Base-by-base conservation (phyloP, 331 rosid species). In the Acacia pycnantha region DNA sequence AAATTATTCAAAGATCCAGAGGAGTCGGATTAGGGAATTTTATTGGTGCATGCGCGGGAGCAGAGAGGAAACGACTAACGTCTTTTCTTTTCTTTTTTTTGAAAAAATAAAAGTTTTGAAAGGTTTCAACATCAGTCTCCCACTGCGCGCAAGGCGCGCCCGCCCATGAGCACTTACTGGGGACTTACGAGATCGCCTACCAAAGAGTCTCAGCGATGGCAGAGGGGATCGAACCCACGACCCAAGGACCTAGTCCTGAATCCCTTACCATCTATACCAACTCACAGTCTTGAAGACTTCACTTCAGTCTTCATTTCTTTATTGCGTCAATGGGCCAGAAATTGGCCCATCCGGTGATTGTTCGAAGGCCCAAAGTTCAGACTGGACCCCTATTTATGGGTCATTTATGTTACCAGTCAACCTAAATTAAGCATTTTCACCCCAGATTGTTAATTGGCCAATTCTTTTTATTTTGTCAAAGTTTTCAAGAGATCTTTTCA, bases 11-110 rank as follows among this genome's bases (percentile, higher is more conserved):
- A 44, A 43, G 97, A 93, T 93, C 97, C 99, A 64, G 72, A 79
- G 76, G 88, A 90, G 91, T 92, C 80, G 97, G 98, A 87, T 47
- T 72, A 82, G 90, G 90, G 85, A 78, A 83, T 73, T 86, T 80
- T 1, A 83, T 84, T 69, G 48, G 41, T 69, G 70, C 5, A 3
- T 68, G 70, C 31, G 62, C 10, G n/a, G n/a, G n/a, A n/a, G n/a
- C n/a, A n/a, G n/a, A n/a, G n/a, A n/a, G n/a, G n/a, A n/a, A n/a
- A n/a, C n/a, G n/a, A n/a, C n/a, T n/a, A n/a, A n/a, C n/a, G n/a
- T n/a, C n/a, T n/a, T n/a, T n/a, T n/a, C n/a, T n/a, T n/a, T n/a
- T n/a, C n/a, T n/a, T n/a, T n/a, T n/a, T n/a, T n/a, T n/a, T n/a
- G n/a, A n/a, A n/a, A n/a, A n/a, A n/a, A n/a, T n/a, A n/a, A n/a